Evolutionary conservation across 495 filamentous ascomycete species (phyloP).

Genomic region (Penicillium dipodomyicola): DNA sequence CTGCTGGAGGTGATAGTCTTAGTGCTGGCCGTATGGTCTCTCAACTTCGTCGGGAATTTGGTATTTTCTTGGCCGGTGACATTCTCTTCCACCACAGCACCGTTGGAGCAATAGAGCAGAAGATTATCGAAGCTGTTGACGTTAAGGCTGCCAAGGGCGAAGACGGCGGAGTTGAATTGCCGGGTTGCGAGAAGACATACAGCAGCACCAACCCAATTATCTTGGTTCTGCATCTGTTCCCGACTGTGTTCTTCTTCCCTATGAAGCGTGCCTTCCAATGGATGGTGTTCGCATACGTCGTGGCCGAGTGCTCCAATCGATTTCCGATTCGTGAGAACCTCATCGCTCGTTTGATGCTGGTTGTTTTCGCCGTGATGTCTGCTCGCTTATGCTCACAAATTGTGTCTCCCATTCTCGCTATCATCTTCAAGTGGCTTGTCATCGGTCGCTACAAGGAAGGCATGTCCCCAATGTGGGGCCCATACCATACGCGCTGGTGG

Average conservation of each 20-base stretch:
- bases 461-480: slow-evolving; percentile 49
- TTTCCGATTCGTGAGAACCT: slow-evolving; percentile 24
- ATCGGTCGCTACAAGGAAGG: slow-evolving; percentile 44
- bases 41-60: slow-evolving; percentile 35
- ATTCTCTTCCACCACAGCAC: slow-evolving; percentile 38
- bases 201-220: slow-evolving; percentile 41
- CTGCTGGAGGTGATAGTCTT: slow-evolving; percentile 45
- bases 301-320: slow-evolving; percentile 25
- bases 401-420: slow-evolving; percentile 34
- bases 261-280: slow-evolving; percentile 39
- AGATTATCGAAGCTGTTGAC: slow-evolving; percentile 28
- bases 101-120: slow-evolving; percentile 19
- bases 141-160: slow-evolving; percentile 17
- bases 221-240: slow-evolving; percentile 39
- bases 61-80: slow-evolving; percentile 36
- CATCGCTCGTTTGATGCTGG: slow-evolving; percentile 33
- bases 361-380: slow-evolving; percentile 32
- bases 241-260: slow-evolving; percentile 36
- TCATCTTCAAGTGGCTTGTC: slow-evolving; percentile 44
- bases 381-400: slow-evolving; percentile 26
- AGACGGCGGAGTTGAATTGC: slow-evolving; percentile 16
- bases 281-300: slow-evolving; percentile 35
- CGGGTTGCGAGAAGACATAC: slow-evolving; percentile 29
- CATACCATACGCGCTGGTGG: slow-evolving; percentile 51
- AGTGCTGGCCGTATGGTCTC: slow-evolving; percentile 43